Base-by-base conservation (phyloP, 768 basidiomycete species). In the Russula earlei region DNA sequence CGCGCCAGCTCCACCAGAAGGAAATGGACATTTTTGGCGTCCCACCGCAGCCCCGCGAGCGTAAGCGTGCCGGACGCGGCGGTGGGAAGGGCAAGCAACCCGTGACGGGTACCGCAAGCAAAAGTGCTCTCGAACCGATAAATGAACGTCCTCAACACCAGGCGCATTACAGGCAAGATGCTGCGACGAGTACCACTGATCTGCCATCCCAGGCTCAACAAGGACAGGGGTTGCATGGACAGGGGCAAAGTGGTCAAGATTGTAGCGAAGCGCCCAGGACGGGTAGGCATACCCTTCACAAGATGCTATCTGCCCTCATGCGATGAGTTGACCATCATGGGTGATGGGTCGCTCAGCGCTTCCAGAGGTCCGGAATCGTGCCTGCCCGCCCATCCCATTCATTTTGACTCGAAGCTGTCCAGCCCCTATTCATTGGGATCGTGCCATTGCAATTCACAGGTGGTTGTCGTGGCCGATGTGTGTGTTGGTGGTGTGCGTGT, bases 271-370 rank as follows among this genome's bases (percentile, higher is more conserved):
- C 81, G 49, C 73, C 88, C 77, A 91, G 87, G 73, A 85, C 88
- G 65, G 84, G 90, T 74, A 91, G 85, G 71, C 87, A 84, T 65
- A 80, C 88, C 40, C 75, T 94, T 64, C 91, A 91, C 55, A 93
- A 93, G 83, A 90, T 94, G 88, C 74, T 93, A 56, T 89, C 84
- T 55, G 85, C 86, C 49, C 70, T 89, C 70, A 77, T 85, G 65
- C 83, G 83, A 65, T 87, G 60, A 52, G 10, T 27, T 41, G 17
- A 15, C 15, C 29, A 31, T 38, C 49, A 45, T n/a, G n/a, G 25
- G 4, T 56, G 55, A 29, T 37, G 33, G 17, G 7, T 31, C 1
- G 29, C 10, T 10, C 10, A 10, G n/a, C n/a, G n/a, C n/a, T n/a
- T n/a, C n/a, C n/a, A n/a, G n/a, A n/a, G n/a, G n/a, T n/a, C n/a